These are phyloP conservation scores for Leishmania turanica DNA, from an alignment of 208 protist species.

Conservation along the genomic window DNA sequence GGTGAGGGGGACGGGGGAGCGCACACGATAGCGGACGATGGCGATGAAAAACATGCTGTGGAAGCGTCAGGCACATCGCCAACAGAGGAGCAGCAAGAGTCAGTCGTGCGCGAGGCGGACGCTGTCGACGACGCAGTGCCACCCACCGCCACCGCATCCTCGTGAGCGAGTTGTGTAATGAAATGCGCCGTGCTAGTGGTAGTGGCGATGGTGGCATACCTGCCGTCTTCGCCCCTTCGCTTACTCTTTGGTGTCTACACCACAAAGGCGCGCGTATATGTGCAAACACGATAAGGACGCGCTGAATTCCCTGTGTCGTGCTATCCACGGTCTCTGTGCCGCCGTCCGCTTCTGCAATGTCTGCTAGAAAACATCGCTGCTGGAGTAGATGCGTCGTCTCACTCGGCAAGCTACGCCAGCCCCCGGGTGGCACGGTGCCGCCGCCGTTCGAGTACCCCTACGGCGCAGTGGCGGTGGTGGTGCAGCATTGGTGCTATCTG, in stretches of 20 bases:
- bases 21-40: not conserved
- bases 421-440: too few species aligned
- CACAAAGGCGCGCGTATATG: slow-evolving; percentile 21
- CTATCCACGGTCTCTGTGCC: slow-evolving; percentile 22
- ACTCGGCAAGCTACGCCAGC: too few species aligned
- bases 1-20: not conserved
- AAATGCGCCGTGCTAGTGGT: slow-evolving; percentile 6
- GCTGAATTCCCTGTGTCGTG: slow-evolving; percentile 25
- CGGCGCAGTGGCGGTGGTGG: slow-evolving; percentile 14
- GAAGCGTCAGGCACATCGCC: not conserved
- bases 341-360: slow-evolving; percentile 29
- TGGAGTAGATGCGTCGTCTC: slow-evolving; percentile 8
- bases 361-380: slow-evolving; percentile 18
- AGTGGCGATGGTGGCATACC: slow-evolving; percentile 6
- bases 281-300: slow-evolving; percentile 38
- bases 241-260: slow-evolving; percentile 30
- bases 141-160: not conserved
- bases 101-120: not conserved
- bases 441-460: not conserved
- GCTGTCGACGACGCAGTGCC: not conserved
- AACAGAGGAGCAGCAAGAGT: not conserved
- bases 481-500: slow-evolving; percentile 1
- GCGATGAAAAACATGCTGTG: not conserved
- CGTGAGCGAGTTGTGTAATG: not conserved
- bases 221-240: slow-evolving; percentile 10